Evolutionary conservation across 2,329 filamentous ascomycete species (phyloP).

Genomic region (Colletotrichum sp.): DNA sequence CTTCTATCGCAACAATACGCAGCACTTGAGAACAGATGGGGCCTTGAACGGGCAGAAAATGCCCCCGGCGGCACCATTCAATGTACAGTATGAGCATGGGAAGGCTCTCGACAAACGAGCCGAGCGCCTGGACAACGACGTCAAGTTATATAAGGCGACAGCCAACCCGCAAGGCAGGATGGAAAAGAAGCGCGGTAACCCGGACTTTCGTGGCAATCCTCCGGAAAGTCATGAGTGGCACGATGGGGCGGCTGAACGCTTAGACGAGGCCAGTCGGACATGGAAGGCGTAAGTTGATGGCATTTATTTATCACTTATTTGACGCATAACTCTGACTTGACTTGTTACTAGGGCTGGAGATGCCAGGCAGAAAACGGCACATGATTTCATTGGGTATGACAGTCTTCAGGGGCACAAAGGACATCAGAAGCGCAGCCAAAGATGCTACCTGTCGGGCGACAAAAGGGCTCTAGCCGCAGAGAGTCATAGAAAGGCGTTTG

Average conservation of each 20-base stretch:
- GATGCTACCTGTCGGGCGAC: neutral
- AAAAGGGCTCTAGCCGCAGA: neutral
- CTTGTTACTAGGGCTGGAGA: neutral
- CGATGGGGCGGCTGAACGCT: neutral
- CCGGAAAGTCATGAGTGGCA: neutral
- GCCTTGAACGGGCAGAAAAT: neutral
- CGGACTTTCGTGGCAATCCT: neutral
- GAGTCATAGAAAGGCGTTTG: neutral
- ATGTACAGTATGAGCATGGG: neutral
- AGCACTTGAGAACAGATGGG: neutral
- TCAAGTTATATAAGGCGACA: too few relatives aligned
- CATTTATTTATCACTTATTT: too few relatives aligned
- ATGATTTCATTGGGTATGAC: neutral
- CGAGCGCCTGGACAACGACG: too few relatives aligned
- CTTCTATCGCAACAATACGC: neutral
- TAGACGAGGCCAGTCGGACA: neutral
- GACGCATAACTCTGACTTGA: too few relatives aligned
- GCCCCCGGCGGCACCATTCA: neutral
- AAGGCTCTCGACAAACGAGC: neutral
- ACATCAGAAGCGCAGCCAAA: neutral
- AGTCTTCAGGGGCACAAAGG: neutral
- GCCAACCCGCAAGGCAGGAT: neutral
- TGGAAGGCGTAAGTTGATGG: neutral
- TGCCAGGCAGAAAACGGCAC: neutral
- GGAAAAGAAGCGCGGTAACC: neutral